These are phyloP conservation scores for Komagataella mondaviorum DNA, from an alignment of 805 yeast species.

Conservation along the genomic window DNA sequence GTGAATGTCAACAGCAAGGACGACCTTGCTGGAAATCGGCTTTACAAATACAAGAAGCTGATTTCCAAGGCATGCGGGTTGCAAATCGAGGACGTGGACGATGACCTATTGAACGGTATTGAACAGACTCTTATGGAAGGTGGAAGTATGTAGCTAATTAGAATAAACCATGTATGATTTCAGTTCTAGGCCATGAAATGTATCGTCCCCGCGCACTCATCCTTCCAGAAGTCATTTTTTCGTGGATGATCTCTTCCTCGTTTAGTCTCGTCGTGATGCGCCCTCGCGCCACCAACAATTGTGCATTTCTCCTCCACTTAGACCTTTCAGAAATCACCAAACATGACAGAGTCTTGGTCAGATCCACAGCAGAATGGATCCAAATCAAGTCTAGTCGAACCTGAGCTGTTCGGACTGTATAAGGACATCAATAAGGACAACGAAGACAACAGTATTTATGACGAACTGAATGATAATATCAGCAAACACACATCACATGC, in stretches of 20 bases:
- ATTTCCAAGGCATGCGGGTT: slow-evolving; percentile 70
- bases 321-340: background rate
- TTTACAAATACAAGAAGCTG: slow-evolving; percentile 39
- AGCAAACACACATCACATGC: slow-evolving; percentile 12
- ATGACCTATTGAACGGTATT: slow-evolving; percentile 69
- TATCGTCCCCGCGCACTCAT: background rate
- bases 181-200: background rate
- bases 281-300: background rate
- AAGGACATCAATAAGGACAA: slow-evolving; percentile 14
- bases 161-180: background rate
- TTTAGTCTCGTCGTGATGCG: background rate
- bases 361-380: background rate
- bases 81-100: slow-evolving; percentile 65
- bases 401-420: slow-evolving; percentile 5
- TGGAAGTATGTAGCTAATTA: background rate
- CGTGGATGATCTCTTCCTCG: background rate
- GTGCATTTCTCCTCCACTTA: background rate
- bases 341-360: background rate
- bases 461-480: slow-evolving; percentile 22
- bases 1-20: slow-evolving; percentile 1
- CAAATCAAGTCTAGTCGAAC: background rate
- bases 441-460: slow-evolving; percentile 13
- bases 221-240: background rate
- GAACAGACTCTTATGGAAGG: slow-evolving; percentile 23
- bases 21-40: background rate